A percentile compares a stretch with the other conserved stretches of the same genome.
Conservation (phyloP, 768 basidiomycete genomes). For the Termitomyces sp. region DNA sequence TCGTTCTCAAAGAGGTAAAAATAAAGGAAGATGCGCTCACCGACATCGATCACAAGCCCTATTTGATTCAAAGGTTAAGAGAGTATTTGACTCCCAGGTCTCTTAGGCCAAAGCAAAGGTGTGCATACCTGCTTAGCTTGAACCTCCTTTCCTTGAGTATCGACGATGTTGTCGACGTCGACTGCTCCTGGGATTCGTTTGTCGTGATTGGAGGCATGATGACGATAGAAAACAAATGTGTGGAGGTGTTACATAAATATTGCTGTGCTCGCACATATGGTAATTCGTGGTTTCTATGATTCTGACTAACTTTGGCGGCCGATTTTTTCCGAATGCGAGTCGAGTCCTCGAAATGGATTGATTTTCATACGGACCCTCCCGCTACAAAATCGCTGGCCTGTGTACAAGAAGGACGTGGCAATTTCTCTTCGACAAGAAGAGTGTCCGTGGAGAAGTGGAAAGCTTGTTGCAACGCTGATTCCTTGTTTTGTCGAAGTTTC, state of each 20-base stretch:
- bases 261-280: conserved; percentile 14
- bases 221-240: conserved; percentile 22
- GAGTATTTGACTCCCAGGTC: neutral
- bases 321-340: conserved; percentile 28
- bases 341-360: conserved; percentile 2
- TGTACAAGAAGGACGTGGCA: neutral
- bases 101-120: neutral
- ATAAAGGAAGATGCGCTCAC: conserved; percentile 36
- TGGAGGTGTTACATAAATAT: conserved; percentile 10
- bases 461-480: neutral
- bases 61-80: conserved; percentile 9
- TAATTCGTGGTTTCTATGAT: conserved; percentile 6
- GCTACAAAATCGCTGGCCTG: neutral
- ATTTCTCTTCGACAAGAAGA: neutral
- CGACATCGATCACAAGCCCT: conserved; percentile 91
- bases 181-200: conserved; percentile 37
- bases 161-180: conserved; percentile 30
- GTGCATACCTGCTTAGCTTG: conserved; percentile 75
- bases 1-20: neutral
- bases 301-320: conserved; percentile 20
- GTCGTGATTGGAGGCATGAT: conserved; percentile 45
- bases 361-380: conserved; percentile 1
- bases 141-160: conserved; percentile 78
- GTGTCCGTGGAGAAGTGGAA: neutral
- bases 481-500: conserved; percentile 1